Evolutionary conservation across 305 asterid species (phyloP), one percentile per base, ranked within the genome.

Genomic region (Withania somnifera): DNA sequence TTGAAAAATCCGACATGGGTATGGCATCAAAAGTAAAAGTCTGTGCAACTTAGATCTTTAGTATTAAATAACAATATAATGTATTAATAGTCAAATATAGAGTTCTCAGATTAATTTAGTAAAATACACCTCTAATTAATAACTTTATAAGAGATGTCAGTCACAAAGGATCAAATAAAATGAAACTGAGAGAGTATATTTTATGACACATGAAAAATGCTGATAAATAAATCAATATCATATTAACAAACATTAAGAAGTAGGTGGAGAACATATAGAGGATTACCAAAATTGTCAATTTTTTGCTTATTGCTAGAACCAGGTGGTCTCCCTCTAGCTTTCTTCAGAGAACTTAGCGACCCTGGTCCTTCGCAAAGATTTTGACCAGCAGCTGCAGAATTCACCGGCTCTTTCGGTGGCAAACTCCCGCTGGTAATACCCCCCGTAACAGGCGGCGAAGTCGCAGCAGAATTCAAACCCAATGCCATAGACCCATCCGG

Each of bases 291-390:
- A 77, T 24, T 64, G 40, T 66, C 66, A 13, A 79, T 15, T 67
- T 15, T 63, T 68, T 68, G 83, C 61, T 79, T 54, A 20, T 77
- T 77, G 79, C 77, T 56, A 0, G 86, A 79, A 53, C 76, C 80
- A 83, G 78, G 84, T 8, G 86, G 84, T 77, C 81, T 45, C 50
- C 78, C 86, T 80, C 86, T 71, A 10, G 57, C 68, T 57, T 71
- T 84, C 77, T 84, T 71, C 19, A 38, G 10, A 3, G 71, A 40
- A 19, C 28, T 51, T 0, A 68, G 82, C 40, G 82, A 83, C 7
- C 45, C 22, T n/a, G 45, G 60, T 11, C 45, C 61, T 8, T 15
- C 81, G 6, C 60, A 53, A 64, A 60, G 34, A 4, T 15, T 13
- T 22, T 69, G 79, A 7, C 6, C 40, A 36, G 38, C 83, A 34